Evolutionary conservation across 495 filamentous ascomycete genomes (phyloP).

Genomic region (Xylaria grammica): DNA sequence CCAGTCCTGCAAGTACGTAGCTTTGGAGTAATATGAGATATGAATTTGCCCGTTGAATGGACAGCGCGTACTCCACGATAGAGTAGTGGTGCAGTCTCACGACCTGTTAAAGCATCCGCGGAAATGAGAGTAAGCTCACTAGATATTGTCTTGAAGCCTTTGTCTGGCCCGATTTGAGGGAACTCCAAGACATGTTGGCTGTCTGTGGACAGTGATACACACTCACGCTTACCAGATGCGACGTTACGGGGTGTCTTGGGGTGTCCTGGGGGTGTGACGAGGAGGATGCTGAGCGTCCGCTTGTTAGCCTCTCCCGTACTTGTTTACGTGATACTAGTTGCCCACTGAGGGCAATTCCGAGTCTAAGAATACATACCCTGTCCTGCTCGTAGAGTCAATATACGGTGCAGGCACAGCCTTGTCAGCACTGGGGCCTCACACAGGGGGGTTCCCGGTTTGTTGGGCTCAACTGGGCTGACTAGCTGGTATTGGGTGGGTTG

Average conservation of each 20-base stretch:
- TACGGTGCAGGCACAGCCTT: conserved; percentile 9
- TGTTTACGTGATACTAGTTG: no score
- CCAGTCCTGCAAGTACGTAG: not conserved
- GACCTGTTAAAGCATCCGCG: not conserved
- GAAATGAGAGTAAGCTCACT: not conserved
- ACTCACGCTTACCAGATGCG: no score
- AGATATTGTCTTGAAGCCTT: not conserved
- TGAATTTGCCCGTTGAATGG: not conserved
- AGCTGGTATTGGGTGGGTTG: not conserved
- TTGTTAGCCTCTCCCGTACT: no score
- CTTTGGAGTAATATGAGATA: not conserved
- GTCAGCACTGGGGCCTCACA: conserved; percentile 5
- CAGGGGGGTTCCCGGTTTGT: conserved; percentile 12
- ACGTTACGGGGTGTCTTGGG: no score
- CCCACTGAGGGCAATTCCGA: conserved; percentile 4
- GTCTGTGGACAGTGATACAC: conserved; percentile 3
- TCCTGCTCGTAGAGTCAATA: not conserved
- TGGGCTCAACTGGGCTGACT: conserved; percentile 11
- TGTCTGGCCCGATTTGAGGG: not conserved
- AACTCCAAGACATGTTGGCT: not conserved
- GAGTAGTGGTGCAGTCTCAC: not conserved
- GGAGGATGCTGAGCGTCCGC: no score
- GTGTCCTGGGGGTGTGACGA: no score
- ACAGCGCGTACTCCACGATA: not conserved
- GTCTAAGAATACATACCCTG: conserved; percentile 17